Evolutionary conservation across 2,329 filamentous ascomycete genomes (phyloP).

Genomic region (Coniochaeta hoffmannii): DNA sequence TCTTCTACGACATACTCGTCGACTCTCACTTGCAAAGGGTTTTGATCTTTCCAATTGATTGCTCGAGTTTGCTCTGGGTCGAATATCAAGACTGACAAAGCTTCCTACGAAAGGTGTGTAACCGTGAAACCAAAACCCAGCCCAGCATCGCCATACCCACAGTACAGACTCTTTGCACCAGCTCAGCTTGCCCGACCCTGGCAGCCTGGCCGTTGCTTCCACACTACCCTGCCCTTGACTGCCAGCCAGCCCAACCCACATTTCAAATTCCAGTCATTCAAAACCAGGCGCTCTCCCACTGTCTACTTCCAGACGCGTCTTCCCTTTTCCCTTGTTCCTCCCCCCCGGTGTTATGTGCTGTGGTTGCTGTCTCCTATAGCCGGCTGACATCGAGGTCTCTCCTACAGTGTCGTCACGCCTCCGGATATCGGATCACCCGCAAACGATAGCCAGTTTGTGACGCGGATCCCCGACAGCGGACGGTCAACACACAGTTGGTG

Average conservation of each 20-base stretch:
- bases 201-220: not conserved
- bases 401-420: not conserved
- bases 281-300: not conserved
- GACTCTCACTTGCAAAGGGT: not conserved
- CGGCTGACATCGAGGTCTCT: not conserved
- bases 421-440: not conserved
- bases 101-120: not conserved
- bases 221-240: not conserved
- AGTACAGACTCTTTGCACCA: not conserved
- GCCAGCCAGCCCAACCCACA: conserved; percentile 1
- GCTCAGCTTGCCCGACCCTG: not conserved
- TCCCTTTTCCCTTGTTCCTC: not conserved
- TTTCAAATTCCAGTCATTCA: conserved; percentile 3
- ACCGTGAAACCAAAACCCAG: not conserved
- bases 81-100: not conserved
- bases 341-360: not conserved
- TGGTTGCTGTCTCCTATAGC: conserved; percentile 1
- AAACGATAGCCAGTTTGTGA: conserved; percentile 1
- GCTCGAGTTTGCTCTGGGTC: not conserved
- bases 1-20: not conserved
- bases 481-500: not conserved
- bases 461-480: not conserved
- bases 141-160: not conserved
- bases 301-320: not conserved
- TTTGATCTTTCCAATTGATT: not conserved